phyloP scores from a whole-genome alignment of 441 rosid species.

The Hypseocharis bilobata region DNA sequence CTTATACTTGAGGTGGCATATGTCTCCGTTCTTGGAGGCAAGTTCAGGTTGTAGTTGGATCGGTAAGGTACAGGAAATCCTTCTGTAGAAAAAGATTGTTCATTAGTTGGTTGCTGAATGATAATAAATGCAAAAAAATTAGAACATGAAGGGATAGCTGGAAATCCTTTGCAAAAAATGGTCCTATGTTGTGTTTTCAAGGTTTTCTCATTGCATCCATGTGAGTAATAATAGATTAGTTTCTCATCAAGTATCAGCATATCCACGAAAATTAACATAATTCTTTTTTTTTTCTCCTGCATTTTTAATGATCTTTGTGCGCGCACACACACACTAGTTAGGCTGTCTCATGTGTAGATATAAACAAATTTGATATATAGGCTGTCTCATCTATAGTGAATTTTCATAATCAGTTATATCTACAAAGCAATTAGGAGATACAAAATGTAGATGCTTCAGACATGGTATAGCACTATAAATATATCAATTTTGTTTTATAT shows the following conservation, averaged over 20 bases:
- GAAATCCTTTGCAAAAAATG: not conserved
- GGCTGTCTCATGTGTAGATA: not conserved
- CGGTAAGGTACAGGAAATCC: conserved; percentile 34
- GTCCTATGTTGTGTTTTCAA: not conserved
- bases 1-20: conserved; percentile 26
- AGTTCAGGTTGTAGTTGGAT: conserved; percentile 37
- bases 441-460: too few species aligned
- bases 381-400: not conserved
- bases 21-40: conserved; percentile 39
- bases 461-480: too few species aligned
- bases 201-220: not conserved
- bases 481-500: too few species aligned
- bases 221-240: not conserved
- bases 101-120: not conserved
- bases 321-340: too few species aligned
- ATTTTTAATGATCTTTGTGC: too few species aligned
- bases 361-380: too few species aligned
- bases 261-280: not conserved
- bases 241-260: not conserved
- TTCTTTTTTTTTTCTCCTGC: not conserved
- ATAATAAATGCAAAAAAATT: conserved; percentile 6
- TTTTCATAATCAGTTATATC: not conserved
- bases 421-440: too few species aligned
- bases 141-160: not conserved
- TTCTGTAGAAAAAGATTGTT: conserved; percentile 37